Base-by-base conservation (phyloP, 306 rosid species). In the Lathyrus tuberosus region DNA sequence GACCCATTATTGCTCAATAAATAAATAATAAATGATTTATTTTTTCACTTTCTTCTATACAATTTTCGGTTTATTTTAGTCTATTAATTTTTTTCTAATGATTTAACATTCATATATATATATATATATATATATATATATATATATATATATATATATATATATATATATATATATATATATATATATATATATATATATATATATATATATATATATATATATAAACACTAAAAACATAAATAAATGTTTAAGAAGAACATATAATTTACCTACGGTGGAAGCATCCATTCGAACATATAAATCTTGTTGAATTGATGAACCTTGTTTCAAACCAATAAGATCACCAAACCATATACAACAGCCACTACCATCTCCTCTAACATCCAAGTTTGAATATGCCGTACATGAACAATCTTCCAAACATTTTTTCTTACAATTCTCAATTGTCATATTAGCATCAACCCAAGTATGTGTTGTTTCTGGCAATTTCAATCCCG, bases 401-500 rank as follows among this genome's bases (percentile, higher is more conserved):
- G 10, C 77, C 1, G 22, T 72, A 18, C 77, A 72, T 6, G 70
- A 62, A 49, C 70, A 72, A 38, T 72, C 51, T 49, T 49, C 31
- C 51, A 48, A 20, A 1, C 77, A 72, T 15, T 62, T 62, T 0
- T 11, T 24, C 70, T 24, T 49, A n/a, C 77, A 72, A 14, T 62
- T 4, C 5, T 48, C 70, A 5, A 62, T 62, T 20, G 63, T 48
- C 42, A 72, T 62, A 4, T 31, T 62, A 6, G 3, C 18, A 49
- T 51, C 56, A 22, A 62, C 48, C 77, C 77, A 72, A 48, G 77
- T 5, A 15, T 11, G 26, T 12, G 18, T 77, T 30, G 75, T 58
- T 30, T 77, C 68, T 0, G 81, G 85, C 51, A 74, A 14, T 26
- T 80, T 77, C 66, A 74, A 13, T 3, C 69, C 54, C 24, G 3